phyloP scores from a whole-genome alignment of 495 filamentous ascomycete species.

The Daldinia decipiens region DNA sequence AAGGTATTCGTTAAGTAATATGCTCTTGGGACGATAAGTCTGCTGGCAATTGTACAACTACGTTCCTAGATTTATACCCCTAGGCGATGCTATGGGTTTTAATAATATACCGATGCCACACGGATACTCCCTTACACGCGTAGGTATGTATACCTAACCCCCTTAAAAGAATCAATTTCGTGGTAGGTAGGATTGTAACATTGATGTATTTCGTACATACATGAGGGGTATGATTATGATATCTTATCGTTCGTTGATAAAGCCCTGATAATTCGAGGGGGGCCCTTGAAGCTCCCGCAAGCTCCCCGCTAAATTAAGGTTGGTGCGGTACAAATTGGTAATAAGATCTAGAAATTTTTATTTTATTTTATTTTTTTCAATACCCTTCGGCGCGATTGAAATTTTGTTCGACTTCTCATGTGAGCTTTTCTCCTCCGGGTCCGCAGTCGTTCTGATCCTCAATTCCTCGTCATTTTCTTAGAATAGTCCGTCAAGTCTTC shows the following conservation, averaged over 20 bases:
- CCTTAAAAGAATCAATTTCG: background rate
- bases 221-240: slow-evolving; percentile 2
- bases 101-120: background rate
- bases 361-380: slow-evolving; percentile 20
- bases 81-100: background rate
- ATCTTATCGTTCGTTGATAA: slow-evolving; percentile 35
- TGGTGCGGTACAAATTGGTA: slow-evolving; percentile 32
- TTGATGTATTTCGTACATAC: background rate
- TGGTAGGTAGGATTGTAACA: background rate
- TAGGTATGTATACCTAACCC: background rate
- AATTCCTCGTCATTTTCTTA: slow-evolving; percentile 13
- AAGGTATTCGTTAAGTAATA: too few relatives aligned
- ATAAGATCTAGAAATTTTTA: slow-evolving; percentile 14
- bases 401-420: slow-evolving; percentile 30
- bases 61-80: background rate
- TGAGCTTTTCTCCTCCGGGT: slow-evolving; percentile 21
- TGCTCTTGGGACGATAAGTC: background rate
- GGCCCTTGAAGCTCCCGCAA: slow-evolving; percentile 24
- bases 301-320: slow-evolving; percentile 29
- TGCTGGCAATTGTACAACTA: background rate
- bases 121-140: background rate
- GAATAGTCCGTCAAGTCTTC: background rate
- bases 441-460: slow-evolving; percentile 7
- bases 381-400: slow-evolving; percentile 32
- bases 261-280: slow-evolving; percentile 20